A percentile compares a stretch with the other conserved stretches of the same genome.
Conservation (phyloP, 2,329 filamentous ascomycete genomes). For the Claviceps africana region DNA sequence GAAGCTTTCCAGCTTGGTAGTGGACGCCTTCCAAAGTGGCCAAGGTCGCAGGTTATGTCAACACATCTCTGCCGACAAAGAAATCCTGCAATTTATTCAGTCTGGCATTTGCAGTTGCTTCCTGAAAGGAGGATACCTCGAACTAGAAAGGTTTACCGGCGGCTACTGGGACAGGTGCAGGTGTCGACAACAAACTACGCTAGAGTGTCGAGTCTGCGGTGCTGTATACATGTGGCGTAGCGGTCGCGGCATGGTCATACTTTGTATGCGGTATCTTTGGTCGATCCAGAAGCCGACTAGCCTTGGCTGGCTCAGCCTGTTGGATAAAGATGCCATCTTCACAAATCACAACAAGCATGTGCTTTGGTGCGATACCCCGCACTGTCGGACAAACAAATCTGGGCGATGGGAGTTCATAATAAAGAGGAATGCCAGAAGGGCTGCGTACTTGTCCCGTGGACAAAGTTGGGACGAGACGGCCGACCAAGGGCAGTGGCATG, state of each 20-base stretch:
- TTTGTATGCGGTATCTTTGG: background rate
- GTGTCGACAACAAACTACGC: background rate
- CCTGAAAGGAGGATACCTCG: too few relatives aligned
- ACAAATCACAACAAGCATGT: background rate
- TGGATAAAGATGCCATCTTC: background rate
- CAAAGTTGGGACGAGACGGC: too few relatives aligned
- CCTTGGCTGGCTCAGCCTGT: background rate
- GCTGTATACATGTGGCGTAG: background rate
- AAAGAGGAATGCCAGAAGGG: background rate
- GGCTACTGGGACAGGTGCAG: too few relatives aligned
- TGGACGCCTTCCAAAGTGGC: background rate
- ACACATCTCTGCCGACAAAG: background rate
- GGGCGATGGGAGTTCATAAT: background rate
- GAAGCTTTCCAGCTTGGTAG: background rate
- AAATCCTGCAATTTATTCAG: background rate
- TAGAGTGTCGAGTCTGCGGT: constrained; percentile 2
- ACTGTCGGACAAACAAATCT: background rate
- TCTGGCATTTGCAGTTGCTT: constrained; percentile 1
- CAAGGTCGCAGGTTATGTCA: background rate
- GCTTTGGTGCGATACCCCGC: background rate
- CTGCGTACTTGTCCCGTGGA: too few relatives aligned
- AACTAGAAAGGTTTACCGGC: too few relatives aligned
- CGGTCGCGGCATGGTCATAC: background rate
- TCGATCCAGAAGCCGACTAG: background rate
- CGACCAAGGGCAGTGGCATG: too few relatives aligned